phyloP scores from a whole-genome alignment of 805 yeast genomes.

The Candida sonorensis region DNA sequence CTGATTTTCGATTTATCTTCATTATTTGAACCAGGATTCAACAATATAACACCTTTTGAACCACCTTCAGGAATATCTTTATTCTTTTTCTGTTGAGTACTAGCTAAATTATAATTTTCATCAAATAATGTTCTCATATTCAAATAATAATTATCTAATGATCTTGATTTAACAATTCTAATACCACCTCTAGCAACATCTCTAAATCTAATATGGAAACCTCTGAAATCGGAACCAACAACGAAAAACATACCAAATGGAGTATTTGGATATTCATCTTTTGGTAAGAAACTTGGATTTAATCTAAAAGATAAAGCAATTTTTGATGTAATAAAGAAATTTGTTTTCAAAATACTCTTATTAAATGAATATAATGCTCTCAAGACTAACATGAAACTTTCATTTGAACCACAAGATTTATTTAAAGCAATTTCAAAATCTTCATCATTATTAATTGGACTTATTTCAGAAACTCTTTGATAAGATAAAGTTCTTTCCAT shows the following conservation, averaged over 20 bases:
- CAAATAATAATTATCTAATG: slow-evolving; percentile 74
- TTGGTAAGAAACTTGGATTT: slow-evolving; percentile 79
- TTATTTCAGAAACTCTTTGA: slow-evolving; percentile 74
- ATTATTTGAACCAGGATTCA: slow-evolving; percentile 62
- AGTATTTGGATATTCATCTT: slow-evolving; percentile 81
- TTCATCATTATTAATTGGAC: slow-evolving; percentile 64
- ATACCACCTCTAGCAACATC: slow-evolving; percentile 99
- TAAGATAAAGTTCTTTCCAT: slow-evolving; percentile 77
- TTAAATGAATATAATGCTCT: slow-evolving; percentile 80
- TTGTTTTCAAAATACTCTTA: slow-evolving; percentile 83
- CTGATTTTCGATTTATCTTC: slow-evolving; percentile 78
- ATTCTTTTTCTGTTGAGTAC: slow-evolving; percentile 93
- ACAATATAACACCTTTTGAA: slow-evolving; percentile 90
- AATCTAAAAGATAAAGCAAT: slow-evolving; percentile 92
- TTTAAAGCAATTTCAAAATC: slow-evolving; percentile 66
- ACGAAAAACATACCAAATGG: slow-evolving; percentile 94
- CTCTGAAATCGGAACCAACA: slow-evolving; percentile 95
- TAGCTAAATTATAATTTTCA: slow-evolving; percentile 92
- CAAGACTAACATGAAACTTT: slow-evolving; percentile 70
- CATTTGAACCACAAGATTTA: slow-evolving; percentile 72
- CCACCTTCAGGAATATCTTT: slow-evolving; percentile 99
- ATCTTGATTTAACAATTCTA: slow-evolving; percentile 84
- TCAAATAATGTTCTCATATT: slow-evolving; percentile 88
- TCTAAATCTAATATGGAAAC: slow-evolving; percentile 94
- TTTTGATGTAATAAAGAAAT: slow-evolving; percentile 88